Evolutionary conservation across 495 filamentous ascomycete genomes (phyloP).

Genomic region (Massariosphaeria phaeospora): DNA sequence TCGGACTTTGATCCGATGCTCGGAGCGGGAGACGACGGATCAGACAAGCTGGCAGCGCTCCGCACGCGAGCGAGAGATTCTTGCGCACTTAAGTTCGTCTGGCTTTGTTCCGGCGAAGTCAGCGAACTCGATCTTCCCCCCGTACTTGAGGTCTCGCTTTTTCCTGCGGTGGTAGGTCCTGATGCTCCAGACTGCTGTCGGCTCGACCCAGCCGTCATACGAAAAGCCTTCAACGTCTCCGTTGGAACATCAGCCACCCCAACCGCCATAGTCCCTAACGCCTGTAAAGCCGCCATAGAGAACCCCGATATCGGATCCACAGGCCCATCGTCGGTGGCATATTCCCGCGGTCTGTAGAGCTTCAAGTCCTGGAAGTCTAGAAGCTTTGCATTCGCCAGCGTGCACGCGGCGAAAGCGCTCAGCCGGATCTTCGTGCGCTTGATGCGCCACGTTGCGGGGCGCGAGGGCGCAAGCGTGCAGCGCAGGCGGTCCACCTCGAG

Average conservation of each 20-base stretch:
- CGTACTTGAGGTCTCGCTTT: too few relatives aligned
- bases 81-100: too few relatives aligned
- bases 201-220: too few relatives aligned
- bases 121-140: too few relatives aligned
- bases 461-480: slow-evolving; percentile 60
- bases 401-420: slow-evolving; percentile 63
- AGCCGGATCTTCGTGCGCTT: slow-evolving; percentile 58
- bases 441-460: slow-evolving; percentile 66
- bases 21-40: too few relatives aligned
- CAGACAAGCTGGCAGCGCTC: too few relatives aligned
- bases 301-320: not conserved
- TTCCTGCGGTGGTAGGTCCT: too few relatives aligned
- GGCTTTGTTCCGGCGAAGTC: too few relatives aligned
- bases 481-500: slow-evolving; percentile 56
- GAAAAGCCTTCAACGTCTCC: not conserved
- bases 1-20: too few relatives aligned
- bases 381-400: slow-evolving; percentile 55
- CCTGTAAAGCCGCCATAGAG: not conserved
- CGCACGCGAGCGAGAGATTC: too few relatives aligned
- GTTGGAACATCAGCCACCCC: not conserved
- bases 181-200: too few relatives aligned
- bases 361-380: not conserved
- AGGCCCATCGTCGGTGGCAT: not conserved
- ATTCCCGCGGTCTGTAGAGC: not conserved
- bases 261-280: too few relatives aligned